Conservation (phyloP, 1,284 basidiomycete species). For the Ustanciosporium gigantosporum region DNA sequence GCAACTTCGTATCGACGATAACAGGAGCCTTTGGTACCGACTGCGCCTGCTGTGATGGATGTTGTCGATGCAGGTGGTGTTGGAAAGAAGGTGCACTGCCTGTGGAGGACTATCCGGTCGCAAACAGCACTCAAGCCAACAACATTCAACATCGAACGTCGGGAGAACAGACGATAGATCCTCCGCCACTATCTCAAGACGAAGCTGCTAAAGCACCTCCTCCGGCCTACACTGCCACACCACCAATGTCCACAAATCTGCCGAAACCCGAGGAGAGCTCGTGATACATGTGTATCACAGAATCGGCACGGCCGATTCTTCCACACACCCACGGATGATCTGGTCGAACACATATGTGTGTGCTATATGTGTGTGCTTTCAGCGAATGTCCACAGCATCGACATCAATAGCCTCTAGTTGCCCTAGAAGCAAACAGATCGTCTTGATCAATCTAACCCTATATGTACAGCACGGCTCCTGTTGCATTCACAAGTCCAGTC, state of each 20-base stretch:
- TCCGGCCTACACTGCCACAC: conserved; percentile 20
- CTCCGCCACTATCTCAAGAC: background rate
- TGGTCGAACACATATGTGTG: background rate
- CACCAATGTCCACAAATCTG: conserved; percentile 26
- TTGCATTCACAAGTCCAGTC: too few species aligned
- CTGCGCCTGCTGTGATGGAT: conserved; percentile 22
- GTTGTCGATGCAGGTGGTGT: conserved; percentile 34
- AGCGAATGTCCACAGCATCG: too few species aligned
- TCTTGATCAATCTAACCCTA: too few species aligned
- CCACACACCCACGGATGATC: too few species aligned
- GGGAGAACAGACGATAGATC: conserved; percentile 1
- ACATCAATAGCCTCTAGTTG: too few species aligned
- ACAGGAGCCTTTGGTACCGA: conserved; percentile 18
- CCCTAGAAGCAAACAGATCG: too few species aligned
- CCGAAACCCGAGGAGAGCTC: too few species aligned
- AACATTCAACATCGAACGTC: too few species aligned
- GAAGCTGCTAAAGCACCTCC: background rate
- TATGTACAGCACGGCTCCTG: too few species aligned
- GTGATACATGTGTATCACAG: too few species aligned
- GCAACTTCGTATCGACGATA: too few species aligned
- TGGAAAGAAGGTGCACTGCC: conserved; percentile 28
- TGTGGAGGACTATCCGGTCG: conserved; percentile 36
- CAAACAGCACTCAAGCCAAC: conserved; percentile 5
- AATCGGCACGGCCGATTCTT: too few species aligned
- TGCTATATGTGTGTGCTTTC: background rate